Evolutionary conservation across 345 rosid genomes (phyloP).

Genomic region (Geranium rotundifolium): DNA sequence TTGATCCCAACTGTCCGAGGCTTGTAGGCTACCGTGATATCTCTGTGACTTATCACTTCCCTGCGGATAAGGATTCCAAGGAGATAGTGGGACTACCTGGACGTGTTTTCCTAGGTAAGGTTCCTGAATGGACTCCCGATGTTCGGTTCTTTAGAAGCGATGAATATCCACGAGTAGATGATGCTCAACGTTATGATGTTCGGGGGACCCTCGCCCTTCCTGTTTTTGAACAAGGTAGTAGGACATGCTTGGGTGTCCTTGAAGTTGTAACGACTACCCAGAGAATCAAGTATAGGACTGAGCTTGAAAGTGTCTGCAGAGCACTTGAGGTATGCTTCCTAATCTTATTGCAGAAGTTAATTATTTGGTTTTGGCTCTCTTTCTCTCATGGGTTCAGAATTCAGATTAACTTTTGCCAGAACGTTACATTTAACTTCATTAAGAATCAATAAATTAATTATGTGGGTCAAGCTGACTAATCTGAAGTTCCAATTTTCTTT

Average conservation of each 20-base stretch:
- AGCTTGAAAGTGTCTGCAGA: slow-evolving; percentile 73
- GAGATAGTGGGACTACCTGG: slow-evolving; percentile 66
- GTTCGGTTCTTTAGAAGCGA: slow-evolving; percentile 77
- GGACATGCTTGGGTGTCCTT: slow-evolving; percentile 77
- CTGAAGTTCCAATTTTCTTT: neutral
- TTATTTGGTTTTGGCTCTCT: too few relatives aligned
- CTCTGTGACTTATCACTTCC: slow-evolving; percentile 60
- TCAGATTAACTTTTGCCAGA: too few relatives aligned
- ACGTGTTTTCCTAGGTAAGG: slow-evolving; percentile 68
- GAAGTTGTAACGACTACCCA: slow-evolving; percentile 77
- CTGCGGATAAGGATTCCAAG: slow-evolving; percentile 61
- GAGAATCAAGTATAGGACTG: slow-evolving; percentile 50
- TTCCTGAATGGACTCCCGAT: slow-evolving; percentile 97
- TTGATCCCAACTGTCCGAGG: slow-evolving; percentile 39
- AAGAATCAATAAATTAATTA: too few relatives aligned
- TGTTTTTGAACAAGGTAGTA: slow-evolving; percentile 74
- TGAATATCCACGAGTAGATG: slow-evolving; percentile 58
- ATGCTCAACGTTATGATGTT: slow-evolving; percentile 66
- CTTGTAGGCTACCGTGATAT: slow-evolving; percentile 68
- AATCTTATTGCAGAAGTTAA: neutral
- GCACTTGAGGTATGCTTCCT: slow-evolving; percentile 66
- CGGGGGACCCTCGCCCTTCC: slow-evolving; percentile 88
- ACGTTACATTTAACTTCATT: neutral
- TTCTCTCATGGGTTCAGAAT: too few relatives aligned
- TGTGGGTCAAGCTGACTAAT: neutral